Base-by-base conservation (phyloP, 345 rosid genomes). In the Linum lewisii region DNA sequence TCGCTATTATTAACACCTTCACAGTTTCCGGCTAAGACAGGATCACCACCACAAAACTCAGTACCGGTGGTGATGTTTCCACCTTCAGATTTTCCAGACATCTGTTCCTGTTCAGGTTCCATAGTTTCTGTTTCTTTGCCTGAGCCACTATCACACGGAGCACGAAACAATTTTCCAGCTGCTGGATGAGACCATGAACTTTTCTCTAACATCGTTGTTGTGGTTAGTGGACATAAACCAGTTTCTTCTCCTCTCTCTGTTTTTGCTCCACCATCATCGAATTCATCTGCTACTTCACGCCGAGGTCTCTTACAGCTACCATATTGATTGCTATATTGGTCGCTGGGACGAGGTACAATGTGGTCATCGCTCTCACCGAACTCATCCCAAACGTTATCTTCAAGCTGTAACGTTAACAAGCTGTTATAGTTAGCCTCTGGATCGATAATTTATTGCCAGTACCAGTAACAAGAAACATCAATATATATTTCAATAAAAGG, bases 321-420 rank as follows among this genome's bases (percentile, higher is more conserved):
- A 66, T 70, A 71, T 57, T 69, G 82, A 74, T 63, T 60, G 45
- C 57, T 64, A 77, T 67, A 21, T 60, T 74, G 75, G 61, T 60
- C 68, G 22, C 32, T 54, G 14, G 83, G 70, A 71, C 68, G 78
- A 55, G 90, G 97, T 61, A 87, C 95, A 75, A 80, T 76, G 74
- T 84, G 88, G 79, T 90, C 93, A 62, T 73, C 93, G 53, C 68
- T 75, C 54, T 58, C 79, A 60, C 74, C 67, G 65, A 76, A 81
- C 54, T 78, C 88, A 63, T 69, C 80, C 71, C 79, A 82, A 52
- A 62, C 71, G 65, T 80, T 78, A 72, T 78, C 77, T 64, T 78
- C 80, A 53, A 78, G 77, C 97, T 90, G 90, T 51, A 68, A 65
- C 36, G 59, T 19, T 25, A 73, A 32, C 15, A 29, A 53, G 11